Evolutionary conservation across 2,329 filamentous ascomycete species (phyloP).

Genomic region (Botrytis fragariae): DNA sequence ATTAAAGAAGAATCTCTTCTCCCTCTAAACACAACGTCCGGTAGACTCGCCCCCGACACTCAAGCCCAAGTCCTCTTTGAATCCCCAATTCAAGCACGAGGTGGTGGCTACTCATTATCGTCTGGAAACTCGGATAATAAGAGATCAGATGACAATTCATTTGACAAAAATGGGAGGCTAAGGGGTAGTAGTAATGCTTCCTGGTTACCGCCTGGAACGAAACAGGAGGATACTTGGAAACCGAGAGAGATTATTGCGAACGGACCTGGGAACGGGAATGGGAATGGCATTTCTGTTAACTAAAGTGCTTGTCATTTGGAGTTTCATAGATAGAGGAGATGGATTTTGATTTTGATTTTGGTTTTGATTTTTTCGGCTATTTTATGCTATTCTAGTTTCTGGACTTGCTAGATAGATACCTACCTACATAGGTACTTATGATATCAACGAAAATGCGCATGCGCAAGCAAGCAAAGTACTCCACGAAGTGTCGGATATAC

Average conservation of each 20-base stretch:
- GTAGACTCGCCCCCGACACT: slow-evolving; percentile 18
- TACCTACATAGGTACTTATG: neutral
- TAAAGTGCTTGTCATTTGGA: neutral
- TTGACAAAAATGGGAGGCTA: slow-evolving; percentile 50
- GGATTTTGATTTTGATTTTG: neutral
- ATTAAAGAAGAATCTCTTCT: slow-evolving; percentile 38
- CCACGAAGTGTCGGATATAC: neutral
- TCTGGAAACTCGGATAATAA: slow-evolving; percentile 44
- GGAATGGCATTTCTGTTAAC: slow-evolving; percentile 14
- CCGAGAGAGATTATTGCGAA: slow-evolving; percentile 23
- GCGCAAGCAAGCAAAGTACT: slow-evolving; percentile 11
- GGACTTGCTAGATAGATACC: neutral
- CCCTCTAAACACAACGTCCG: slow-evolving; percentile 25
- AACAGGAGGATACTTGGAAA: slow-evolving; percentile 82
- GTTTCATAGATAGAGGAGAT: slow-evolving; percentile 11
- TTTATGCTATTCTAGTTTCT: neutral
- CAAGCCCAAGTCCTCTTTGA: slow-evolving; percentile 16
- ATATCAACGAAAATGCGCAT: slow-evolving; percentile 4
- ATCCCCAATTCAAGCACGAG: slow-evolving; percentile 23
- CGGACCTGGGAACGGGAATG: slow-evolving; percentile 14
- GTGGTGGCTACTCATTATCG: slow-evolving; percentile 25
- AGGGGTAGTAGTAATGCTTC: slow-evolving; percentile 48
- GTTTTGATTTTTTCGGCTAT: neutral
- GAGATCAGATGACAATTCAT: slow-evolving; percentile 51
- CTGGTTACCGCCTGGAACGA: slow-evolving; percentile 77